A percentile compares a stretch with the other conserved stretches of the same genome.
Evolutionary conservation across 805 yeast genomes (phyloP).

Genomic region (Saccharomycopsis selenospora): DNA sequence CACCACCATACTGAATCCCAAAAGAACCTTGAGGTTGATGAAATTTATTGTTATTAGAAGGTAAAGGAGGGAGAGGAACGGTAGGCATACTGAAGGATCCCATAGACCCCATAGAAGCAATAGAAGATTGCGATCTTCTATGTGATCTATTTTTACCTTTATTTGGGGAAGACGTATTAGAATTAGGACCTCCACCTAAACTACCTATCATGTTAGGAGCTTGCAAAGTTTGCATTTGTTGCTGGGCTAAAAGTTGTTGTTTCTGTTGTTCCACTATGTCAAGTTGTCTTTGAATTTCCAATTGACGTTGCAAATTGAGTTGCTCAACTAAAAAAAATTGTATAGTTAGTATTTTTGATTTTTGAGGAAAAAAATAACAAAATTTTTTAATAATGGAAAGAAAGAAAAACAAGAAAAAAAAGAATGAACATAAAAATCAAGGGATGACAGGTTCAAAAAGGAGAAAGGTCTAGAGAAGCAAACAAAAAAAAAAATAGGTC

Average conservation of each 20-base stretch:
- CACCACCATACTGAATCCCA: constrained; percentile 19
- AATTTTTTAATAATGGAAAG: background rate
- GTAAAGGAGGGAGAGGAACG: constrained; percentile 21
- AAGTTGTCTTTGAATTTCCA: constrained; percentile 78
- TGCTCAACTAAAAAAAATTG: constrained; percentile 70
- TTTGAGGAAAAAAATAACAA: background rate
- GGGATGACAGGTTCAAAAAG: no score
- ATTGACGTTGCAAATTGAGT: constrained; percentile 38
- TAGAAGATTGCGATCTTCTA: constrained; percentile 41
- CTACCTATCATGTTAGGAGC: constrained; percentile 20
- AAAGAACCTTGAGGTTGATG: constrained; percentile 15
- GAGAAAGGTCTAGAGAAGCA: background rate
- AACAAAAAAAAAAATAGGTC: no score
- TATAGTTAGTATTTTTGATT: background rate
- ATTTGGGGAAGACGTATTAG: constrained; percentile 29
- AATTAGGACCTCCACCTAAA: no score
- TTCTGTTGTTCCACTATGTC: constrained; percentile 90
- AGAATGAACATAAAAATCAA: background rate
- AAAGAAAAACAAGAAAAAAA: constrained; percentile 18
- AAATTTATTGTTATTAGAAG: constrained; percentile 16
- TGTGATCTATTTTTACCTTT: constrained; percentile 30
- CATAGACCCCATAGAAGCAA: constrained; percentile 31
- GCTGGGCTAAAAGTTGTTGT: constrained; percentile 74
- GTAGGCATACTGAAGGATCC: constrained; percentile 27
- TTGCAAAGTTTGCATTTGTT: constrained; percentile 26